Conservation (phyloP, 2,329 filamentous ascomycete species). For the Clarireedia sp. region DNA sequence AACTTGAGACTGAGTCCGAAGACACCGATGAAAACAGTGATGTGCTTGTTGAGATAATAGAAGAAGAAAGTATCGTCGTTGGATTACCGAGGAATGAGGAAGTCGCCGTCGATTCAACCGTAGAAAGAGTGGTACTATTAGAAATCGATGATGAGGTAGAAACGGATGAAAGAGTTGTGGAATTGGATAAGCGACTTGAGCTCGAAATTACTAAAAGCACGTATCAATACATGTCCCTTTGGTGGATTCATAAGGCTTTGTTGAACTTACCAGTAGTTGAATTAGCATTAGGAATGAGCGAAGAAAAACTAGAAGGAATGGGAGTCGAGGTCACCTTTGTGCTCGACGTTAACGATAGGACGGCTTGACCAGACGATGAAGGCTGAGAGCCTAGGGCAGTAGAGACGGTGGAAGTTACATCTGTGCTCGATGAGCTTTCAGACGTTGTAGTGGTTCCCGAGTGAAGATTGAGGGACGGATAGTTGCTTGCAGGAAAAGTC, state of each 20-base stretch:
- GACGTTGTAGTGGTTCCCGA: constrained; percentile 10
- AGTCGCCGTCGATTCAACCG: constrained; percentile 1
- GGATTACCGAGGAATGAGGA: constrained; percentile 12
- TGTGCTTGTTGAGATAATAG: constrained; percentile 4
- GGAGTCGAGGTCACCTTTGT: constrained; percentile 18
- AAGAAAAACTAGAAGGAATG: constrained; percentile 25
- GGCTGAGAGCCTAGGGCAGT: constrained; percentile 5
- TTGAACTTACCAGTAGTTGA: constrained; percentile 25
- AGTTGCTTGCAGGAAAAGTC: constrained; percentile 12
- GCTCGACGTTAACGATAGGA: constrained; percentile 19
- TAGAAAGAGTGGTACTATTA: background rate
- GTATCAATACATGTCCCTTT: constrained; percentile 10
- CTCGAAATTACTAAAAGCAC: constrained; percentile 26
- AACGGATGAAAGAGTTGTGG: constrained; percentile 9
- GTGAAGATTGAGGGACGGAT: constrained; percentile 1
- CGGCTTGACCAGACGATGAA: constrained; percentile 11
- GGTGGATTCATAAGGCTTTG: background rate
- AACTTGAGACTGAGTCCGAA: constrained; percentile 3
- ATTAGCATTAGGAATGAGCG: constrained; percentile 25
- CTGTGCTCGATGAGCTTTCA: background rate
- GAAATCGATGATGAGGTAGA: constrained; percentile 12
- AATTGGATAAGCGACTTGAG: constrained; percentile 12
- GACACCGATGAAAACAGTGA: background rate
- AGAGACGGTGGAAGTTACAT: background rate
- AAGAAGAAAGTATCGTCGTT: constrained; percentile 8